Conservation (phyloP, 352 stramenopile genomes). For the Pythium folliculosum region DNA sequence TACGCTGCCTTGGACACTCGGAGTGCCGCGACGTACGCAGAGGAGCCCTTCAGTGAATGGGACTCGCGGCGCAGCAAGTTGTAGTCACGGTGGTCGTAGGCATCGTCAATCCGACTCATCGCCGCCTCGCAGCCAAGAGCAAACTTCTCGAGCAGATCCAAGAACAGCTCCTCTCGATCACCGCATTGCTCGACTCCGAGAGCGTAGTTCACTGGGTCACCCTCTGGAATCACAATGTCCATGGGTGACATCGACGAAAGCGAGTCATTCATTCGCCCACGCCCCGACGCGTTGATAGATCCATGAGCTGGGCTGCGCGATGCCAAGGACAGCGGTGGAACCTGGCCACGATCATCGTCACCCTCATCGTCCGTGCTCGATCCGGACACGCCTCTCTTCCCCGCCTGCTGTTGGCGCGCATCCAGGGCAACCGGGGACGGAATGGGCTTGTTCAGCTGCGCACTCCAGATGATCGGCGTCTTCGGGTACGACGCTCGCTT, state of each 20-base stretch:
- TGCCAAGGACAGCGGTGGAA: constrained; percentile 13
- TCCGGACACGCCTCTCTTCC: constrained; percentile 1
- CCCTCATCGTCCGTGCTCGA: constrained; percentile 18
- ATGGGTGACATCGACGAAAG: constrained; percentile 22
- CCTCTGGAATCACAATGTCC: constrained; percentile 64
- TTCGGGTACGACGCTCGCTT: constrained; percentile 28
- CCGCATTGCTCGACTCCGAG: constrained; percentile 79
- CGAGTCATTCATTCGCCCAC: constrained; percentile 2
- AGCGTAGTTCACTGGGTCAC: constrained; percentile 79
- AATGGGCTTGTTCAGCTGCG: constrained; percentile 19
- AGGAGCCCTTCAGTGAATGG: constrained; percentile 82
- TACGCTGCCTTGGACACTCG: constrained; percentile 81
- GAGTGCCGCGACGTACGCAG: constrained; percentile 75
- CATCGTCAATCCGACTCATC: constrained; percentile 56
- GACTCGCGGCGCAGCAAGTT: constrained; percentile 58
- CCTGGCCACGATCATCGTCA: constrained; percentile 10
- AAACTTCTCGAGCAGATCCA: constrained; percentile 83
- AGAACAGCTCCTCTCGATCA: constrained; percentile 74
- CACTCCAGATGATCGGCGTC: constrained; percentile 28
- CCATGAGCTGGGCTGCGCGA: constrained; percentile 10
- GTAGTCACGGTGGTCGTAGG: constrained; percentile 51
- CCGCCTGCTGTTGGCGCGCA: background rate
- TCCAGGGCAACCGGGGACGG: constrained; percentile 6
- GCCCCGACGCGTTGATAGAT: background rate
- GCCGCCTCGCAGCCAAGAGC: constrained; percentile 54